Conservation (phyloP, 2,329 filamentous ascomycete species). For the Tolypocladium ophioglossoides region DNA sequence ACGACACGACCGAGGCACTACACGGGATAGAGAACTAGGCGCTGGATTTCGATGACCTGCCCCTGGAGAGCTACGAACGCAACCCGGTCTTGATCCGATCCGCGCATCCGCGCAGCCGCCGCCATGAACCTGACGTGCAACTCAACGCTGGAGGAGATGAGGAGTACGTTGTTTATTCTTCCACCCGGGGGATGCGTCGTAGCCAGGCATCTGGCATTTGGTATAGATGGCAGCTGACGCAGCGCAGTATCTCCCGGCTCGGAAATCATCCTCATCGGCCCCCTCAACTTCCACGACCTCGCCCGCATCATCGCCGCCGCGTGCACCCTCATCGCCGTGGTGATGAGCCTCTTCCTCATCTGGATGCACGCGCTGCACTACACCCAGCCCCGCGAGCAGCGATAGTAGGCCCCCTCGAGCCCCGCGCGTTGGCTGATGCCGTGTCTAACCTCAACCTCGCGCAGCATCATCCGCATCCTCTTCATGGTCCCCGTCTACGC, state of each 20-base stretch:
- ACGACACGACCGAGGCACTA: neutral
- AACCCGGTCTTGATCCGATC: neutral
- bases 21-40: neutral
- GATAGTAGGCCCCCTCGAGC: constrained; percentile 32
- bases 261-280: constrained; percentile 35
- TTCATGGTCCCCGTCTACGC: constrained; percentile 82
- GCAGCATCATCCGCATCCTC: constrained; percentile 74
- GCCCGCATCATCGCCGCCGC: constrained; percentile 39
- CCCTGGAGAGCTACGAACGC: neutral
- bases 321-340: constrained; percentile 38
- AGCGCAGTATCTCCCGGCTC: constrained; percentile 29
- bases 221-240: neutral
- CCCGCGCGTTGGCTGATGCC: neutral
- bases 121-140: constrained; percentile 30
- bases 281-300: constrained; percentile 43
- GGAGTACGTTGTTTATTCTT: constrained; percentile 21
- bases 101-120: neutral
- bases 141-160: constrained; percentile 31
- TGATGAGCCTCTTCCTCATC: constrained; percentile 44
- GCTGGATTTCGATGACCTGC: neutral
- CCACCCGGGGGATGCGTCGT: too few species aligned
- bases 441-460: neutral
- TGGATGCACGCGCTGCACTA: constrained; percentile 50
- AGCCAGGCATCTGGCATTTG: neutral
- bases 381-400: constrained; percentile 49